phyloP scores from a whole-genome alignment of 2,329 filamentous ascomycete species.

The Emergomyces africanus region DNA sequence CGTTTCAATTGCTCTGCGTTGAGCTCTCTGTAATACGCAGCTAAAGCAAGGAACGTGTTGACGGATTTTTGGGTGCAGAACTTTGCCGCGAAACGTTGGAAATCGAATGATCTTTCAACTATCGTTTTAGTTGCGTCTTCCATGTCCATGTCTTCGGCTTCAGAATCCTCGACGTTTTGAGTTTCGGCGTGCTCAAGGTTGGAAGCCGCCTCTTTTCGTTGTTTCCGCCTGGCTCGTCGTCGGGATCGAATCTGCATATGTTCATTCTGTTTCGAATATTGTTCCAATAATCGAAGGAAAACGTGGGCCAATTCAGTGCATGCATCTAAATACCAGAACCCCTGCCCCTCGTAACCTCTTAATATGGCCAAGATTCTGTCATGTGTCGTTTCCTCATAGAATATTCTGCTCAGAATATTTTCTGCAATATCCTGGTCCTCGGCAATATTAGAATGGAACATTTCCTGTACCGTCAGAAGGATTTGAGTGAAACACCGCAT shows the following conservation, averaged over 20 bases:
- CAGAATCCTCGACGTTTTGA: constrained; percentile 47
- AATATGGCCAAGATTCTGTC: constrained; percentile 72
- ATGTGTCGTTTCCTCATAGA: constrained; percentile 93
- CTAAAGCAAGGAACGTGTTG: constrained; percentile 75
- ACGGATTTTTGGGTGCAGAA: constrained; percentile 78
- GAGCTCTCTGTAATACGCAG: constrained; percentile 69
- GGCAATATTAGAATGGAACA: constrained; percentile 69
- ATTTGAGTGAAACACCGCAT: constrained; percentile 96
- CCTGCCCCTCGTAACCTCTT: constrained; percentile 81
- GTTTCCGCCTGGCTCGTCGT: constrained; percentile 58
- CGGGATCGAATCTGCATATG: constrained; percentile 87
- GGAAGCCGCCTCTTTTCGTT: constrained; percentile 43
- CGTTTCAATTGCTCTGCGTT: constrained; percentile 72
- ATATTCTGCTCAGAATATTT: constrained; percentile 93
- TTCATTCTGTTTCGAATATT: constrained; percentile 86
- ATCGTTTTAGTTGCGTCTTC: constrained; percentile 53
- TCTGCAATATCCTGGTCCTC: constrained; percentile 98
- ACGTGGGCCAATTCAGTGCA: constrained; percentile 84
- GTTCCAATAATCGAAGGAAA: constrained; percentile 81
- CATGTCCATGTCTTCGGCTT: constrained; percentile 57
- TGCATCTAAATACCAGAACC: constrained; percentile 84
- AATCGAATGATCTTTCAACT: constrained; percentile 88
- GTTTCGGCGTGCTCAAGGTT: constrained; percentile 35
- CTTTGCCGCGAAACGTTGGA: constrained; percentile 64
- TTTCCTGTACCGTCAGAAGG: constrained; percentile 80